Evolutionary conservation across 768 basidiomycete genomes (phyloP).

Genomic region (Suillus tomentosus): DNA sequence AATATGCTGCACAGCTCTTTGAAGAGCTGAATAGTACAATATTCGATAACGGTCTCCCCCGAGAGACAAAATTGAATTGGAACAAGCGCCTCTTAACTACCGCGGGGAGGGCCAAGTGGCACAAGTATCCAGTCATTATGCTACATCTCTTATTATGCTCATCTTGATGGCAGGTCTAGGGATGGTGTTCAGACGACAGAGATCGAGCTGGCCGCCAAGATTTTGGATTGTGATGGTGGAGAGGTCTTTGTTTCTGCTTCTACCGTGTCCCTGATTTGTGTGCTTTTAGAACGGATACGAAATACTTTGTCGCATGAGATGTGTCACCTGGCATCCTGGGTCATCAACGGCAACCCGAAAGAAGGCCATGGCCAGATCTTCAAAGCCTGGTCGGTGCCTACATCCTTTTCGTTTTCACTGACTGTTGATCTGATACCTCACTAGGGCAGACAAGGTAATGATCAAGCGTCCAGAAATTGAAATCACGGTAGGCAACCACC

Average conservation of each 20-base stretch:
- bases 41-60: conserved; percentile 57
- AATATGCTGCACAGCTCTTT: conserved; percentile 63
- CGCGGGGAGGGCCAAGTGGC: conserved; percentile 70
- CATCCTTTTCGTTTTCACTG: conserved; percentile 1
- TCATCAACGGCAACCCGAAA: conserved; percentile 68
- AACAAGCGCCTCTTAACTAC: conserved; percentile 66
- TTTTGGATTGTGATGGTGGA: conserved; percentile 75
- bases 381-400: conserved; percentile 61
- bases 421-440: conserved; percentile 1
- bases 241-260: not conserved
- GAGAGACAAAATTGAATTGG: conserved; percentile 61
- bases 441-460: conserved; percentile 71
- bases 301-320: conserved; percentile 89
- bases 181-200: conserved; percentile 60
- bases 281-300: conserved; percentile 65
- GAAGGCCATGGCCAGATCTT: conserved; percentile 76
- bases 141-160: not conserved
- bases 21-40: conserved; percentile 57
- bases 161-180: conserved; percentile 42
- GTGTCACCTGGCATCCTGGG: conserved; percentile 90
- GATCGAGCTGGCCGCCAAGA: conserved; percentile 83
- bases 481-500: conserved; percentile 48
- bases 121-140: conserved; percentile 41
- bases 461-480: conserved; percentile 64
- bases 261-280: not conserved